phyloP scores from a whole-genome alignment of 495 filamentous ascomycete species.

The Penicillium bialowiezense region DNA sequence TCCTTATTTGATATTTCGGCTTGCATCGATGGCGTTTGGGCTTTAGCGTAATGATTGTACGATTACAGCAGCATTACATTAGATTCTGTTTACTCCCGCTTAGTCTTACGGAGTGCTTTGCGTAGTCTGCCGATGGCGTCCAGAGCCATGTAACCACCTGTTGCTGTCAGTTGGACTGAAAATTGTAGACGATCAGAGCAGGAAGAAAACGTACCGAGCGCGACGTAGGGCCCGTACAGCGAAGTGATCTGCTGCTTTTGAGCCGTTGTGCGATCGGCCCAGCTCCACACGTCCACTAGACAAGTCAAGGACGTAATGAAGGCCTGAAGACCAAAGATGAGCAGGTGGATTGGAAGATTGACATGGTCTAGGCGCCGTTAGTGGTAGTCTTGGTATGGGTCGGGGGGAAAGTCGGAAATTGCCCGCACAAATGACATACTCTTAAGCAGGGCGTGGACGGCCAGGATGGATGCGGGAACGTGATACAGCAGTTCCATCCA shows the following conservation, averaged over 20 bases:
- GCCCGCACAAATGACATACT: slow-evolving; percentile 34
- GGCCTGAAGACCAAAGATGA: slow-evolving; percentile 67
- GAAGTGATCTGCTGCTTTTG: slow-evolving; percentile 57
- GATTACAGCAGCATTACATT: slow-evolving; percentile 15
- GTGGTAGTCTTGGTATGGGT: background rate
- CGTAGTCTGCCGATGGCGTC: slow-evolving; percentile 52
- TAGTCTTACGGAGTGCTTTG: slow-evolving; percentile 29
- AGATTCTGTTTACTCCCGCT: slow-evolving; percentile 27
- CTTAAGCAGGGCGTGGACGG: slow-evolving; percentile 47
- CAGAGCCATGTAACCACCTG: slow-evolving; percentile 54
- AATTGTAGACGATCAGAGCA: no score
- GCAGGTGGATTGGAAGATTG: slow-evolving; percentile 59
- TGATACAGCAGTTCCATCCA: slow-evolving; percentile 69
- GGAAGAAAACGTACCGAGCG: slow-evolving; percentile 58
- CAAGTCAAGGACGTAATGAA: slow-evolving; percentile 72
- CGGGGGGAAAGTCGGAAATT: background rate
- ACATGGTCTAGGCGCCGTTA: slow-evolving; percentile 46
- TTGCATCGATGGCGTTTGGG: slow-evolving; percentile 20
- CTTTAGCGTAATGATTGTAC: slow-evolving; percentile 27
- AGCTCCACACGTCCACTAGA: slow-evolving; percentile 56
- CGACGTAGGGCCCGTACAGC: slow-evolving; percentile 70
- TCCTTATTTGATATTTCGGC: slow-evolving; percentile 66
- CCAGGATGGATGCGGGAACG: slow-evolving; percentile 66
- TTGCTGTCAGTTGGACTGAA: background rate
- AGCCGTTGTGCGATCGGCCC: slow-evolving; percentile 52